Evolutionary conservation across 1,284 basidiomycete species (phyloP).

Genomic region (Moesziomyces sp.): DNA sequence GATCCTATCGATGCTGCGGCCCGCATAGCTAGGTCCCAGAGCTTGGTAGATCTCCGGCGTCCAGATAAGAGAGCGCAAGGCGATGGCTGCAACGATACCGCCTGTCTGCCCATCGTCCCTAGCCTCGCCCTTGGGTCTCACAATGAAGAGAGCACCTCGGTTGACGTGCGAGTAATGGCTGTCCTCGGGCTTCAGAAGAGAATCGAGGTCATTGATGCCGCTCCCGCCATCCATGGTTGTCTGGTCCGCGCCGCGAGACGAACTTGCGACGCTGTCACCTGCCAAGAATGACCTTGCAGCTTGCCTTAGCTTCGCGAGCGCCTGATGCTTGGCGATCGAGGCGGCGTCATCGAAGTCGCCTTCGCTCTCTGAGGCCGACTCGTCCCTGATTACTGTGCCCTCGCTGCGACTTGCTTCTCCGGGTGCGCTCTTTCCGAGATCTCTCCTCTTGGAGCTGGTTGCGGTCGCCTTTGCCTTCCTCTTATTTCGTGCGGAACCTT

Average conservation of each 20-base stretch:
- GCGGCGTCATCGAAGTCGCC: conserved; percentile 17
- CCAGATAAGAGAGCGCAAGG: conserved; percentile 47
- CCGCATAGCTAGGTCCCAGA: conserved; percentile 38
- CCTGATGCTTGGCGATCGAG: conserved; percentile 10
- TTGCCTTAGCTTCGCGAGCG: conserved; percentile 8
- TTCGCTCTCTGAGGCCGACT: conserved; percentile 34
- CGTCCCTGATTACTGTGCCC: conserved; percentile 2
- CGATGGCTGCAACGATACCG: conserved; percentile 31
- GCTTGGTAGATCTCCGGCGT: conserved; percentile 48
- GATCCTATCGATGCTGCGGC: conserved; percentile 46
- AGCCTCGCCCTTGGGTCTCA: conserved; percentile 9
- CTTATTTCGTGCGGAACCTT: conserved; percentile 8
- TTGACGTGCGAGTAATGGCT: conserved; percentile 43
- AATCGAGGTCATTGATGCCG: conserved; percentile 23
- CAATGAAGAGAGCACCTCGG: conserved; percentile 41
- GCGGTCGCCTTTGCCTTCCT: conserved; percentile 10
- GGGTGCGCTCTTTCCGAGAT: background rate
- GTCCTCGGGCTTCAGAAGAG: conserved; percentile 29
- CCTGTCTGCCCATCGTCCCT: background rate
- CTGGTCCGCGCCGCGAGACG: background rate
- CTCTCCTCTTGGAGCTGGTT: conserved; percentile 18
- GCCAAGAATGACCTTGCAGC: conserved; percentile 20
- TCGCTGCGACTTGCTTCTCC: conserved; percentile 3
- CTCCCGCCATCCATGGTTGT: background rate
- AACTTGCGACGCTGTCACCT: background rate